Evolutionary conservation across 768 basidiomycete genomes (phyloP).

Genomic region (Termitomyces sp.): DNA sequence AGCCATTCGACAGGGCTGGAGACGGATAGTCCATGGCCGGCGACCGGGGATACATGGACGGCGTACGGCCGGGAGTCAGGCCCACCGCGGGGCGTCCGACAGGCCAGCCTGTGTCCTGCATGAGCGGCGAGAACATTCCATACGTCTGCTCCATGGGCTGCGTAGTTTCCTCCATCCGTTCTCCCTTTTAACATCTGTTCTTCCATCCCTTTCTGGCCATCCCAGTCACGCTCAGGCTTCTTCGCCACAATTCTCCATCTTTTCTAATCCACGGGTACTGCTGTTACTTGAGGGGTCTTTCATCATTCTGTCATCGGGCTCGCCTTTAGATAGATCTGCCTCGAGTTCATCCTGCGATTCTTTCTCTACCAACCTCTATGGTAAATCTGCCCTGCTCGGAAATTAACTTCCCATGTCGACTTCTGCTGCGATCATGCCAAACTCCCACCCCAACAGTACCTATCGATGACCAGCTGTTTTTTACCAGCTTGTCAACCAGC

Average conservation of each 20-base stretch:
- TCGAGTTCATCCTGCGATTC: neutral
- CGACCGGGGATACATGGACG: slow-evolving; percentile 14
- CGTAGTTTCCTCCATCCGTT: slow-evolving; percentile 8
- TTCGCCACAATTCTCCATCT: slow-evolving; percentile 4
- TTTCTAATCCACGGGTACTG: neutral
- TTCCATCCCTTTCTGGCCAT: slow-evolving; percentile 10
- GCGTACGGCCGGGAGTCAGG: slow-evolving; percentile 3
- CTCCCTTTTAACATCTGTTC: slow-evolving; percentile 15
- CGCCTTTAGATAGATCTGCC: slow-evolving; percentile 1
- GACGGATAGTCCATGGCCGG: slow-evolving; percentile 33
- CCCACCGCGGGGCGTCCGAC: slow-evolving; percentile 12
- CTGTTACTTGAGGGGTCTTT: neutral
- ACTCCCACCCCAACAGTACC: slow-evolving; percentile 7
- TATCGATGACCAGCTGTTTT: slow-evolving; percentile 11
- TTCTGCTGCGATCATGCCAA: slow-evolving; percentile 11
- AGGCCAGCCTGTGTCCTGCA: slow-evolving; percentile 17
- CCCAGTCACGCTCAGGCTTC: neutral
- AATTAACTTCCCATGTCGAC: slow-evolving; percentile 26
- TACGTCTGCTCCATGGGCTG: slow-evolving; percentile 5
- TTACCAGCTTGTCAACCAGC: neutral
- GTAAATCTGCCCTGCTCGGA: slow-evolving; percentile 21
- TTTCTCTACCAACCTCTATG: neutral
- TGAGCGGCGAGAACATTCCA: neutral
- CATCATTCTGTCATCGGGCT: neutral
- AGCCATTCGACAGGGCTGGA: slow-evolving; percentile 32